Base-by-base conservation (phyloP, 2,329 filamentous ascomycete genomes). In the Colletotrichum sp. region DNA sequence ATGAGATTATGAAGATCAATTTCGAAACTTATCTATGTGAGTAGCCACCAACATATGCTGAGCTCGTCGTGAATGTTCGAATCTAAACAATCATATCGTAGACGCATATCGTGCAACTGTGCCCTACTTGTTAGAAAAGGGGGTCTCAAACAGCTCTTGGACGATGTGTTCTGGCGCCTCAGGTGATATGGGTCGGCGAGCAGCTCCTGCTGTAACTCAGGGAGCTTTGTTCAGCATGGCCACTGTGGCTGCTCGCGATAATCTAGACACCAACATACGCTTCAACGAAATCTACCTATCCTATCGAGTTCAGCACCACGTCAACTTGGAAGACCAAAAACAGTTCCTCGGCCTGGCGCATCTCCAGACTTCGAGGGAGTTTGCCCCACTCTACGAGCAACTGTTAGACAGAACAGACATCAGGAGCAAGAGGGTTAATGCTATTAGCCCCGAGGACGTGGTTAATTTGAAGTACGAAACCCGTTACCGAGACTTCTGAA, bases 281-380 rank as follows among this genome's bases (percentile, higher is more conserved):
- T 83, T 85, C 78, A 85, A 85, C 70, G 85, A 86, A 72, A 78
- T 85, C n/a, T 85, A 83, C 68, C 82, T 86, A 3, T 77, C 52
- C 63, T 79, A 79, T 13, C 80, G 79, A 4, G 82, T 84, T 24
- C 79, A 82, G 70, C 74, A 80, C 6, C 81, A 82, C 69, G 78
- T 71, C 5, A 77, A 68, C 32, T 24, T 68, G 32, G 24, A 21
- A 16, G 52, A 68, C 34, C 24, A 60, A 21, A 26, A 18, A 9
- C 66, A 68, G 52, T 48, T 59, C 18, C 21, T 60, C 15, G 80
- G 79, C 9, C 73, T 57, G 16, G 43, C 21, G n/a, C 21, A 64
- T 26, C 60, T 61, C 10, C 36, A 60, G 12, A 21, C 30, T 15
- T 36, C 57, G 2, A 66, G 52, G 48, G 75, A 75, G 61, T 77